Percentiles rank a stretch among this genome's conserved stretches.
Evolutionary conservation across 2,329 filamentous ascomycete genomes (phyloP).

Genomic region (Phialocephala subalpina): DNA sequence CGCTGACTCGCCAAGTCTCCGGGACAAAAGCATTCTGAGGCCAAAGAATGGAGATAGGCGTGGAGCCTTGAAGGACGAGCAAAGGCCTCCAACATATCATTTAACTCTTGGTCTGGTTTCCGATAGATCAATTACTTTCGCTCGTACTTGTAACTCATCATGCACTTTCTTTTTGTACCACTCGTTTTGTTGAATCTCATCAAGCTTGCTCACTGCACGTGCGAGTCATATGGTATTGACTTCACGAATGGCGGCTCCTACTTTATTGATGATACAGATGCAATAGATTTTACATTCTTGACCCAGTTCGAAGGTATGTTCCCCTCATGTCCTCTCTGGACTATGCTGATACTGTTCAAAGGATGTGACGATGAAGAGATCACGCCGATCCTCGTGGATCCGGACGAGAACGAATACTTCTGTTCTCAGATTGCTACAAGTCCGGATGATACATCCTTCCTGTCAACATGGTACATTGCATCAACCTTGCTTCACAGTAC

Average conservation of each 20-base stretch:
- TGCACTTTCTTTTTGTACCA: not conserved
- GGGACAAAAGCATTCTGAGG: not conserved
- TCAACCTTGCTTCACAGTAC: not conserved
- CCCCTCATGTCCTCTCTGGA: not conserved
- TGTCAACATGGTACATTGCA: not conserved
- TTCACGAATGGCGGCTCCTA: slow-evolving; percentile 5
- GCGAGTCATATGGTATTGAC: slow-evolving; percentile 7
- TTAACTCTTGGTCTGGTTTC: not conserved
- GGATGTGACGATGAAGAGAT: not conserved
- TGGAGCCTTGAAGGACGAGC: not conserved
- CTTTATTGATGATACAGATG: slow-evolving; percentile 7
- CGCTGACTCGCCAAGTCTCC: not conserved
- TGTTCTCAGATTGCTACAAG: not conserved
- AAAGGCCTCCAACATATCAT: not conserved
- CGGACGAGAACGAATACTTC: not conserved
- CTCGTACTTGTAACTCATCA: not conserved
- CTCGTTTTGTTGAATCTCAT: slow-evolving; percentile 1
- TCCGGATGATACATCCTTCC: not conserved
- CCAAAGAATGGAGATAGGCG: not conserved
- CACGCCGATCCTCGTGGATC: not conserved
- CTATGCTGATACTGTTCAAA: not conserved
- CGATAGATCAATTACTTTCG: not conserved
- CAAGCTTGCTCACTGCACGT: not conserved
- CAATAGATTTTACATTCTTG: slow-evolving; percentile 9
- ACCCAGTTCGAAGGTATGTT: not conserved